Evolutionary conservation across 139 green algal species (phyloP), one percentile per base, ranked within the genome.

Genomic region (Eudorina sp.): DNA sequence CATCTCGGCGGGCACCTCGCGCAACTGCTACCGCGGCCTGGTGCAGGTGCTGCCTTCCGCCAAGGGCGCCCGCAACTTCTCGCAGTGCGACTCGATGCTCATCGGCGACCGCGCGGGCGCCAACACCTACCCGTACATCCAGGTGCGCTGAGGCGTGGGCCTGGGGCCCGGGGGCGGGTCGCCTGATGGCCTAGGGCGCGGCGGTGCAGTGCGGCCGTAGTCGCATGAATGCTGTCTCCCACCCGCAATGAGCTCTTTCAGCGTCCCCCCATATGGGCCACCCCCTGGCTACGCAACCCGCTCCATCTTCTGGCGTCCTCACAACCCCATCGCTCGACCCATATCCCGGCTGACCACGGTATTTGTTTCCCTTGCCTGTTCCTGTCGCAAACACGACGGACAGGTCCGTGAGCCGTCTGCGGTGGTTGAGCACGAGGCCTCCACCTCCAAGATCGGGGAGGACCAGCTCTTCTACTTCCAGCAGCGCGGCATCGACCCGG

Each of bases 391-490:
- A 11, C 45, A n/a, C n/a, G n/a, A n/a, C 73, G 0, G 58, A 21
- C 89, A 98, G 95, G 98, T 99, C 79, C 95, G 96, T 13, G 92
- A 99, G 60, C 97, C 98, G 3, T 94, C 90, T 16, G 96, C 97
- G 14, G 89, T 94, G 8, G 98, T 99, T 48, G 98, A 99, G 95
- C 98, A 99, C 86, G 98, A 99, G 92, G 98, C 98, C 1, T 95
- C 83, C 69, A 99, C 98, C 43, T 96, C 85, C 85, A 99, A 99
- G 95, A 99, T 99, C 74, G 97, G 97, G 2, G 98, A 99, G 93
- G 98, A 99, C 88, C 98, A 99, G 96, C 94, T 99, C 46, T 99
- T 99, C 85, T 99, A 99, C 94, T 99, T 99, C 92, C 98, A 99
- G 93, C 97, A 99, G 94, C 91, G 98, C 5, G 98, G 98, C 53